phyloP scores from a whole-genome alignment of 1,284 basidiomycete species.

The Wolfiporia cocos region DNA sequence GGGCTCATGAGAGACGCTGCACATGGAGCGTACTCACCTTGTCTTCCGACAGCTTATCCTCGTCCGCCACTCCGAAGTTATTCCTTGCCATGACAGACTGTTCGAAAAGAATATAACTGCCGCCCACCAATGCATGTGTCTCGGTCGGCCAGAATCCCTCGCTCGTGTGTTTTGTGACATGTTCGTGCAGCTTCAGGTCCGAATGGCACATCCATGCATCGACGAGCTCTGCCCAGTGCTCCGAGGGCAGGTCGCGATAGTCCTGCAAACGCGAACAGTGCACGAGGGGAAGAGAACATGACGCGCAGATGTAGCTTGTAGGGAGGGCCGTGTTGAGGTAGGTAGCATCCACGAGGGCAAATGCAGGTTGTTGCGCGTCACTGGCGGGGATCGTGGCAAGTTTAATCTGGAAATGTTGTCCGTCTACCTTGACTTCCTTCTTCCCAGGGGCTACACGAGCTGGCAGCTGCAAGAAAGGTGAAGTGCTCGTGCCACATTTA shows the following conservation, averaged over 20 bases:
- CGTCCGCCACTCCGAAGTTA: conserved; percentile 45
- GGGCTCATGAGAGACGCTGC: conserved; percentile 14
- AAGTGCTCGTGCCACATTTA: conserved; percentile 49
- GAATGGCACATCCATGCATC: conserved; percentile 98
- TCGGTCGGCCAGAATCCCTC: conserved; percentile 75
- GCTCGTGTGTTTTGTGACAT: conserved; percentile 57
- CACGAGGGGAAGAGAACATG: conserved; percentile 71
- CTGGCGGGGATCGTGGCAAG: conserved; percentile 27
- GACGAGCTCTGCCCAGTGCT: conserved; percentile 95
- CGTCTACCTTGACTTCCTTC: conserved; percentile 42
- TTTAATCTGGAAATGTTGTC: conserved; percentile 59
- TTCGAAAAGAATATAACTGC: conserved; percentile 79
- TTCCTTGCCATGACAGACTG: conserved; percentile 46
- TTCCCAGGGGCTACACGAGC: conserved; percentile 54
- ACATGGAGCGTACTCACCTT: conserved; percentile 47
- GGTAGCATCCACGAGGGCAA: conserved; percentile 58
- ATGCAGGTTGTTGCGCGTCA: not conserved
- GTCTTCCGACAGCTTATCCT: conserved; percentile 16
- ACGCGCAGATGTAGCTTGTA: conserved; percentile 62
- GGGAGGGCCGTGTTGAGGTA: conserved; percentile 50
- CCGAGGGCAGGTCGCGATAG: conserved; percentile 87
- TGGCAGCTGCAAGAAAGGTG: conserved; percentile 61
- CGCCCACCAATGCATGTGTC: conserved; percentile 76
- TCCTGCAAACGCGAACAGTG: conserved; percentile 38
- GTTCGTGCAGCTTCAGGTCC: conserved; percentile 76